Base-by-base conservation (phyloP, 2,329 filamentous ascomycete species). In the Akanthomyces uredinophilus region DNA sequence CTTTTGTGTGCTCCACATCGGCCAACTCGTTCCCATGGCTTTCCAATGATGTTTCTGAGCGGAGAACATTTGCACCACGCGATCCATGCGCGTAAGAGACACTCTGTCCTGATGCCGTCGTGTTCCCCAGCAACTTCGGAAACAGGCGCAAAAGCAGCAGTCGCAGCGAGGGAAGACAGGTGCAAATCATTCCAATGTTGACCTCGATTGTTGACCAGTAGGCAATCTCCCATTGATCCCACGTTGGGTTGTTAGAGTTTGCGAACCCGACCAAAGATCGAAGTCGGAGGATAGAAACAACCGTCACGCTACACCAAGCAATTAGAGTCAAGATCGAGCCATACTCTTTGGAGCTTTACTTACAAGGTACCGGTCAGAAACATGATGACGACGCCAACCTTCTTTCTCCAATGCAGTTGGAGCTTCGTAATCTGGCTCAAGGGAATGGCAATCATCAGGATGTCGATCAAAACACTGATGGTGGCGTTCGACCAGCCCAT, bases 371-470 rank as follows among this genome's bases (percentile, higher is more conserved):
- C 81, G 13, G 83, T 74, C 20, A 74, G 73, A 62, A 84, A 83
- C 80, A 84, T 83, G 62, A 81, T 63, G 7, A 72, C 71, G 3
- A 83, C 75, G n/a, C 78, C 74, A 20, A 79, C 44, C 70, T 81
- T 83, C 70, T 80, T 81, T 66, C 75, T 78, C 72, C 74, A 78
- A 56, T 77, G 74, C 29, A 83, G 63, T 3, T 77, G 74, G 4
- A 83, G 71, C 0, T 69, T 61, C 27, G 70, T 68, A 3, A 84
- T 66, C 56, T 81, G 76, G 24, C 74, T 76, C 5, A 83, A 67
- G 0, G 84, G 83, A 4, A 86, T 71, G 0, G 71, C 75, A 20
- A 86, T 73, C 67, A 85, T 80, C 75, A 79, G 79, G 2, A 81
- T 13, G 63, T 86, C 83, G 24, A 83, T 71, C 0, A 70, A 70